Base-by-base conservation (phyloP, 140 eudicot genomes). In the Ambrosia hybrid region DNA sequence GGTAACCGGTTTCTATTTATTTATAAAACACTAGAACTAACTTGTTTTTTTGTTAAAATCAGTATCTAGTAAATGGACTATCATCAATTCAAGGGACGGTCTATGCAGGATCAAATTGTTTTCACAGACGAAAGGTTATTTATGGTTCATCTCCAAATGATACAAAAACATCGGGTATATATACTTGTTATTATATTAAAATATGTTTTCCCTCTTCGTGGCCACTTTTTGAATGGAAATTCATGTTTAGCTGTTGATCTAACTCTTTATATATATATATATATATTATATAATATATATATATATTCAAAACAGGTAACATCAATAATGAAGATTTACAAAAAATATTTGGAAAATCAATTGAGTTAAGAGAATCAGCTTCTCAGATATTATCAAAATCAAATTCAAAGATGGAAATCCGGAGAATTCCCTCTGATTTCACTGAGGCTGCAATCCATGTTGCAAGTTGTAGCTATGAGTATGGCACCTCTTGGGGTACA, bases 111-210 rank as follows among this genome's bases (percentile, higher is more conserved):
- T 72, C 91, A 21, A 85, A 85, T 70, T 88, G 95, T 76, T 80
- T 88, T 39, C 91, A 85, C n/a, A 73, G 83, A 78, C 79, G 95
- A 63, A 83, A 83, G 70, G 89, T 83, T 67, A 85, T 88, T 2
- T 88, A 88, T 57, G 91, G 91, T 33, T 61, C 70, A 73, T 80
- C 79, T 33, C 95, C 91, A 2, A 60, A 76, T 41, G 81, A 85
- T 14, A 46, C 34, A 56, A 38, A 8, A 49, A 72, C 17, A 53
- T 14, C 15, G 3, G 91, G 91, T 88, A 82, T 15, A 63, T 1
- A 83, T 3, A 41, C 46, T 41, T 41, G 7, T 41, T 41, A 21
- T 41, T 3, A 41, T 41, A 3, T 21, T 21, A 21, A 21, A 21
- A 21, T 1, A 21, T 21, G 30, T 21, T 21, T 21, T 21, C 30